Percentiles rank a stretch among this genome's conserved stretches.
These are phyloP conservation scores for Fusarium sp. DNA, from an alignment of 2,329 filamentous ascomycete species.

Conservation along the genomic window DNA sequence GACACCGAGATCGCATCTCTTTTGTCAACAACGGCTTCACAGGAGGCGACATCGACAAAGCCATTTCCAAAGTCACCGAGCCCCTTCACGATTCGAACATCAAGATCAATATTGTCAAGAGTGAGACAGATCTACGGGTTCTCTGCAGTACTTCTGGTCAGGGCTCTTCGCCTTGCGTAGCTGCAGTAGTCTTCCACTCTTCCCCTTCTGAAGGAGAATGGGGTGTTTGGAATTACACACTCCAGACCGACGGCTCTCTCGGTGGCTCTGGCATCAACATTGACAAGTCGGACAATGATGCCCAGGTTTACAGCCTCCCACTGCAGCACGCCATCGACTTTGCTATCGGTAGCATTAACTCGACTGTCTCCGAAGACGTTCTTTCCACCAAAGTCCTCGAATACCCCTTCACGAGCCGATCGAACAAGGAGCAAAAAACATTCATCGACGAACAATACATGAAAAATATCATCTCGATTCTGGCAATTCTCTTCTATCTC, in stretches of 20 bases:
- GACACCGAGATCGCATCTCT: background rate
- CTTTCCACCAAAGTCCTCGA: slow-evolving; percentile 60
- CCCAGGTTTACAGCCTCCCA: slow-evolving; percentile 77
- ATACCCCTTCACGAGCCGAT: slow-evolving; percentile 74
- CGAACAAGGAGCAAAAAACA: slow-evolving; percentile 70
- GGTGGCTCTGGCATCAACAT: slow-evolving; percentile 66
- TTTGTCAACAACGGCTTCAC: slow-evolving; percentile 3
- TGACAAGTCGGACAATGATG: slow-evolving; percentile 72
- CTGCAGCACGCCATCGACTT: slow-evolving; percentile 80
- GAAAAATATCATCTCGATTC: slow-evolving; percentile 74
- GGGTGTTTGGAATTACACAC: slow-evolving; percentile 78
- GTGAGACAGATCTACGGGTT: background rate
- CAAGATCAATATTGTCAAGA: background rate
- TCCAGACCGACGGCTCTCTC: slow-evolving; percentile 76
- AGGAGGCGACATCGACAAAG: background rate
- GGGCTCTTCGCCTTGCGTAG: background rate
- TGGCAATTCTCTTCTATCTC: slow-evolving; percentile 80
- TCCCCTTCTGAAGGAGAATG: background rate
- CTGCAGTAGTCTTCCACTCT: background rate
- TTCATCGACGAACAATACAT: slow-evolving; percentile 76
- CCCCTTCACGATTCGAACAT: background rate
- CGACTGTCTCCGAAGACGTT: slow-evolving; percentile 46
- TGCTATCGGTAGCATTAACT: slow-evolving; percentile 69
- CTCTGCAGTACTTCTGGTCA: background rate
- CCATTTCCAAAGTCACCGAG: background rate